Evolutionary conservation across 2,329 filamentous ascomycete species (phyloP).

Genomic region (Aspergillus ruber): DNA sequence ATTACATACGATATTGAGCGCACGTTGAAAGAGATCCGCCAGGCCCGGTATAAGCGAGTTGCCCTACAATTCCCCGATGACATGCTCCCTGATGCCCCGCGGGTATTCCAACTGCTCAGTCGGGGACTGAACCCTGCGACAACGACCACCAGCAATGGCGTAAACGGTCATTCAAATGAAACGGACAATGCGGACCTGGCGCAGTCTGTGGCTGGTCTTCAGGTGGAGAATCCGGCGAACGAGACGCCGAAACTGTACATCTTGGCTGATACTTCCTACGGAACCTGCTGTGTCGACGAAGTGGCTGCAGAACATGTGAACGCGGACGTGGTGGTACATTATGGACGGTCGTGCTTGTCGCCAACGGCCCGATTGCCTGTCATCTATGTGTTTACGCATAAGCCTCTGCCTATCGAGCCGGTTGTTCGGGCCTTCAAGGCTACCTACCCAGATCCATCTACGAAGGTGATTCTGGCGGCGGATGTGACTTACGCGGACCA

Average conservation of each 20-base stretch:
- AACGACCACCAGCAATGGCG: constrained; percentile 9
- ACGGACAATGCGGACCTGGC: constrained; percentile 11
- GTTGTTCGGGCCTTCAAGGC: constrained; percentile 57
- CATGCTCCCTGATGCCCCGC: constrained; percentile 80
- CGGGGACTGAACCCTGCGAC: constrained; percentile 40
- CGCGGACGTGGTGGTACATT: constrained; percentile 88
- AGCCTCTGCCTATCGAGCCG: constrained; percentile 57
- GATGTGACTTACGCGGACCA: constrained; percentile 83
- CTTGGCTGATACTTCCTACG: constrained; percentile 91
- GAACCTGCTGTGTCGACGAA: constrained; percentile 94
- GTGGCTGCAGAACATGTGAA: constrained; percentile 89
- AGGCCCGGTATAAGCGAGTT: constrained; percentile 65
- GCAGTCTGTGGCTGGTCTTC: constrained; percentile 22
- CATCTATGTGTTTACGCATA: constrained; percentile 80
- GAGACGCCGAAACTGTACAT: constrained; percentile 60
- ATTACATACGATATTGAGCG: constrained; percentile 78
- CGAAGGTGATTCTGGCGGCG: constrained; percentile 73
- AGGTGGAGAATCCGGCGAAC: constrained; percentile 15
- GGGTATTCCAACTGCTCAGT: constrained; percentile 64
- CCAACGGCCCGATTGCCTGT: constrained; percentile 82
- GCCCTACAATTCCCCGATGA: constrained; percentile 94
- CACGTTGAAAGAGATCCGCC: constrained; percentile 69
- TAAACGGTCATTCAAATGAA: constrained; percentile 9
- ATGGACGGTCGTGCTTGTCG: constrained; percentile 85
- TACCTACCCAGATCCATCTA: constrained; percentile 59